Base-by-base conservation (phyloP, 2,329 filamentous ascomycete species). In the Fusarium annulatum region DNA sequence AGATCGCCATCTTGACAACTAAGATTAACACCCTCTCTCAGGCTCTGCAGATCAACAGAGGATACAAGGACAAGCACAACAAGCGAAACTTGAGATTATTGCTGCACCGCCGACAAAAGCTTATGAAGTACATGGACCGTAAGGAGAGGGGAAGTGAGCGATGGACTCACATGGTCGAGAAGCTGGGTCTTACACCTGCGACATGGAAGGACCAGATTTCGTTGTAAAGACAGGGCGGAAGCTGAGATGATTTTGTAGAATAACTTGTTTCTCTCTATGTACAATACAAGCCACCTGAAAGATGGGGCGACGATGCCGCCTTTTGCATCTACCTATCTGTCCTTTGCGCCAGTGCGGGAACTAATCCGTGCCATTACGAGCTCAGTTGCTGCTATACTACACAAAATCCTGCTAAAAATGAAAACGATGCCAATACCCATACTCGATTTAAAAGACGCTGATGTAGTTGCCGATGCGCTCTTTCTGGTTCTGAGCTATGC, bases 401-500 rank as follows among this genome's bases (percentile, higher is more conserved):
- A 86, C 77, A 79, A 78, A 77, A 77, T 72, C 74, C 76, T 81
- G 80, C 77, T 78, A 78, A 74, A 78, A 76, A 75, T 43, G 63
- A 75, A 73, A 74, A 67, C 46, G 43, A 60, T 73, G 70, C 69
- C 73, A 62, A 46, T 61, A 64, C 72, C 30, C 65, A 69, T 61
- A 65, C 71, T 49, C 68, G 67, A 72, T 77, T 89, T 85, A 97
- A 85, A 99, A 97, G 71, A 98, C 96, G 84, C 95, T 97, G 83
- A 99, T 99, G 85, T 97, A 99, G 85, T 98, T 99, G 78, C 94
- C 93, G 82, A 99, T 98, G 81, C 96, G 91, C 84, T 99, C 96
- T 87, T 99, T 99, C 85, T 99, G 96, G 87, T 97, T 98, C 85
- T 99, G 96, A 63, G 96, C 96, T 89, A 99, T 99, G 86, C 96